Evolutionary conservation across 495 filamentous ascomycete species (phyloP).

Genomic region (Podospora sp.): DNA sequence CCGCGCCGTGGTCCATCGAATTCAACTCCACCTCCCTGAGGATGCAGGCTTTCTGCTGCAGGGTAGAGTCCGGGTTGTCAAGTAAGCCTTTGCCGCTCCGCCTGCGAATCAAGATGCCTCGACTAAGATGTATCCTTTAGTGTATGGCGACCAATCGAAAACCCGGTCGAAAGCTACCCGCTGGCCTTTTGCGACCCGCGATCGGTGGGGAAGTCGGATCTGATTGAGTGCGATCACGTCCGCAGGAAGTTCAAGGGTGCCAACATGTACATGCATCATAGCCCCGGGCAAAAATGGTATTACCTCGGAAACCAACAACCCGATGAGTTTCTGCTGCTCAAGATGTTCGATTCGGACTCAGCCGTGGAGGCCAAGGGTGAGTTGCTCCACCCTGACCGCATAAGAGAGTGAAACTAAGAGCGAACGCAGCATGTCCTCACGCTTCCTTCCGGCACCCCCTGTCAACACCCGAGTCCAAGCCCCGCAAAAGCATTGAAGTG

Average conservation of each 20-base stretch:
- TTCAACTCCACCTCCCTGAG: slow-evolving; percentile 14
- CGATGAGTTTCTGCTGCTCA: slow-evolving; percentile 59
- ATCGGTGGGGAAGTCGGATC: slow-evolving; percentile 4
- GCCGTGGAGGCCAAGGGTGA: slow-evolving; percentile 14
- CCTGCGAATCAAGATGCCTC: background rate
- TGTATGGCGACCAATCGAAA: slow-evolving; percentile 14
- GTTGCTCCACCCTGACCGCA: background rate
- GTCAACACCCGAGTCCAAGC: slow-evolving; percentile 5
- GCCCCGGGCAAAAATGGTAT: slow-evolving; percentile 50
- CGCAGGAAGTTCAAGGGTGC: slow-evolving; percentile 22
- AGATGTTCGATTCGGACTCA: slow-evolving; percentile 61
- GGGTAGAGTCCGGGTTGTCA: slow-evolving; percentile 17
- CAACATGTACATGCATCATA: slow-evolving; percentile 19
- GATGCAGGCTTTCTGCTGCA: slow-evolving; percentile 12
- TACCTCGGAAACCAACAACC: slow-evolving; percentile 56
- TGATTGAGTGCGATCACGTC: slow-evolving; percentile 23
- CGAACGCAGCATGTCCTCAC: slow-evolving; percentile 23
- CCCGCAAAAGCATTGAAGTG: slow-evolving; percentile 31
- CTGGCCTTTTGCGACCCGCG: slow-evolving; percentile 19
- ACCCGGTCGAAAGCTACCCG: slow-evolving; percentile 19
- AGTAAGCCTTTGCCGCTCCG: background rate
- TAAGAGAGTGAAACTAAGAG: background rate
- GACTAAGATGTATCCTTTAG: background rate
- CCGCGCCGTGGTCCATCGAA: slow-evolving; percentile 10
- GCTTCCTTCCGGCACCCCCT: slow-evolving; percentile 24